Base-by-base conservation (phyloP, 2,329 filamentous ascomycete species). In the Zymoseptoria brevis region DNA sequence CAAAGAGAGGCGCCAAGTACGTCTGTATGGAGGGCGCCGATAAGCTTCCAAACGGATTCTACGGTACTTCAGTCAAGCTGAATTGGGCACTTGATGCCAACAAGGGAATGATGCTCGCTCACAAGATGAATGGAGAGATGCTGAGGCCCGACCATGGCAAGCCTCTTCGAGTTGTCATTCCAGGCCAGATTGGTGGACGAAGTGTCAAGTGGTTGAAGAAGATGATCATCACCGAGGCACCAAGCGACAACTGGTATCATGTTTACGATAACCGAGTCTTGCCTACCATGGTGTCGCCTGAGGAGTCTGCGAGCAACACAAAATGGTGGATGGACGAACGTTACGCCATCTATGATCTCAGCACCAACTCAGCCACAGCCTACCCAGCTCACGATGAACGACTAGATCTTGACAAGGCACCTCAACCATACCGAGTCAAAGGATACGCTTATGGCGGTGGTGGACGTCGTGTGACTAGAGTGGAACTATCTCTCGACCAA, bases 181-280 rank as follows among this genome's bases (percentile, higher is more conserved):
- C 92, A 0, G 92, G 92, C 0, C 90, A 96, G 73, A 96, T 96
- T 62, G 92, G 92, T 35, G 92, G 91, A 0, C 82, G 92, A 63
- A 96, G 90, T 72, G 91, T 96, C 30, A 96, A 96, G 74, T 96
- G 92, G 92, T 72, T 96, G 60, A 93, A 87, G 76, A 86, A 81
- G 64, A 81, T 96, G 61, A 87, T 91, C 50, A 74, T 96, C 55
- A 93, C 90, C 0, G 82, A 86, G 8, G 78, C 81, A 22, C 90
- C 91, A 0, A 96, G 90, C 70, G 87, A 93, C 63, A 96, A 95
- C 70, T 96, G 90, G 90, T 96, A 96, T 68, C 92, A 96, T 73
- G 90, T 95, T 62, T 92, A 94, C 73, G 92, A 96, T 72, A 96
- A 96, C 71, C 80, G 90, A 60, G 90, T 96, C 1, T 76, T 96